These are phyloP conservation scores for Ceratocystis lukuohia DNA, from an alignment of 2,329 filamentous ascomycete genomes.

Conservation along the genomic window DNA sequence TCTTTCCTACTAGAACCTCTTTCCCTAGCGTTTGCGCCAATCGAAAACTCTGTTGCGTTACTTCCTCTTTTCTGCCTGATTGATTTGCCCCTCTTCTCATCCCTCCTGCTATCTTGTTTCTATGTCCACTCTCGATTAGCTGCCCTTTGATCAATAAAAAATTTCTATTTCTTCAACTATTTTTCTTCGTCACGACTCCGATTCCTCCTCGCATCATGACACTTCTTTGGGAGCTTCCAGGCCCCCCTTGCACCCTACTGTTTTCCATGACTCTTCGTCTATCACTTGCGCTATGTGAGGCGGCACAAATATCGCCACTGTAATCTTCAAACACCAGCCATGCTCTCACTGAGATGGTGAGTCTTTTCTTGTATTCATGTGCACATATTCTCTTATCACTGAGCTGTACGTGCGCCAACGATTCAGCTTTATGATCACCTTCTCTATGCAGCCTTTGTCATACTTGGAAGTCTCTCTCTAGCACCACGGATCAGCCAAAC, in stretches of 20 bases:
- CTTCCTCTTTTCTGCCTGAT: background rate
- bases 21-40: background rate
- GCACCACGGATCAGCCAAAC: background rate
- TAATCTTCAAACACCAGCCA: background rate
- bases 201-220: conserved; percentile 4
- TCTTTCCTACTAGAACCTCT: background rate
- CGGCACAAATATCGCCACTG: background rate
- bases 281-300: background rate
- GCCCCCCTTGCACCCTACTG: background rate
- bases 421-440: background rate
- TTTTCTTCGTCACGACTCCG: background rate
- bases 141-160: background rate
- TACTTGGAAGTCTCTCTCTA: background rate
- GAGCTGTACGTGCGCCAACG: background rate
- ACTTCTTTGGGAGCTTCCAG: conserved; percentile 1
- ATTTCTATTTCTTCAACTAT: background rate
- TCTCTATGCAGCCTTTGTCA: background rate
- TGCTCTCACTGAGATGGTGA: too few relatives aligned
- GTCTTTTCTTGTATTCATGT: background rate
- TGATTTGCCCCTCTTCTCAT: background rate
- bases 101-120: background rate
- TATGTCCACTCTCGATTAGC: background rate
- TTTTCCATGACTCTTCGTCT: background rate
- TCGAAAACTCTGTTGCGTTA: background rate
- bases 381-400: background rate